A percentile compares a stretch with the other conserved stretches of the same genome.
Conservation (phyloP, 2,329 filamentous ascomycete species). For the Alternaria conjuncta region DNA sequence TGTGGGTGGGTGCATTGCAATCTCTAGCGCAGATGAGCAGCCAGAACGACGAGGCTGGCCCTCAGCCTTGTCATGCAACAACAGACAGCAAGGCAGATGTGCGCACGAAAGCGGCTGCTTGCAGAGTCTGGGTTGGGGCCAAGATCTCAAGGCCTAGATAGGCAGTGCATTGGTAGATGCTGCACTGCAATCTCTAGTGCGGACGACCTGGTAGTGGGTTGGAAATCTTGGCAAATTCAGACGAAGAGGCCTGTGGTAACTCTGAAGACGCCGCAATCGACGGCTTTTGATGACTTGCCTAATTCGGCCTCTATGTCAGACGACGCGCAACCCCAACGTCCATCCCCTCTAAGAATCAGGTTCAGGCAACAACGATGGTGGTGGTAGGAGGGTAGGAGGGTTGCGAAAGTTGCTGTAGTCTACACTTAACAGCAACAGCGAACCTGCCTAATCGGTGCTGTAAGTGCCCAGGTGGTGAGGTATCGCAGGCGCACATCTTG, state of each 20-base stretch:
- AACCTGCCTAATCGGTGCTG: not conserved
- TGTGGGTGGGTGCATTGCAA: not conserved
- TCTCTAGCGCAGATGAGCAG: not conserved
- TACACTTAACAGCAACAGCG: fast-evolving
- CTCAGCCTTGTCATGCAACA: not conserved
- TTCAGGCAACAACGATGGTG: not conserved
- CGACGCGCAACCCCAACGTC: not conserved
- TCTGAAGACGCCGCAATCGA: not conserved
- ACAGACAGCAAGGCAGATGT: not conserved
- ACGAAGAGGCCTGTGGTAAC: not conserved
- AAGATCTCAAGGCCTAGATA: too few relatives aligned
- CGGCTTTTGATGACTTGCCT: not conserved
- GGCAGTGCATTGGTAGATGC: too few relatives aligned
- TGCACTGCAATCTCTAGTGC: not conserved
- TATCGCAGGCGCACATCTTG: not conserved
- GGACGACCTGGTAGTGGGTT: not conserved
- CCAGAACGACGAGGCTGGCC: not conserved
- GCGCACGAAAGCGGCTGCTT: not conserved
- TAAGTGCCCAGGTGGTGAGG: not conserved
- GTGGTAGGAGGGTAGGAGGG: not conserved
- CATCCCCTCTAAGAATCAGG: not conserved
- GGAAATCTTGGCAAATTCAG: not conserved
- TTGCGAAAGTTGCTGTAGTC: not conserved
- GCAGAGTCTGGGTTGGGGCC: not conserved
- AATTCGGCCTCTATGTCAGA: not conserved